Conservation (phyloP, 2,329 filamentous ascomycete genomes). For the Shiraia bambusicola region DNA sequence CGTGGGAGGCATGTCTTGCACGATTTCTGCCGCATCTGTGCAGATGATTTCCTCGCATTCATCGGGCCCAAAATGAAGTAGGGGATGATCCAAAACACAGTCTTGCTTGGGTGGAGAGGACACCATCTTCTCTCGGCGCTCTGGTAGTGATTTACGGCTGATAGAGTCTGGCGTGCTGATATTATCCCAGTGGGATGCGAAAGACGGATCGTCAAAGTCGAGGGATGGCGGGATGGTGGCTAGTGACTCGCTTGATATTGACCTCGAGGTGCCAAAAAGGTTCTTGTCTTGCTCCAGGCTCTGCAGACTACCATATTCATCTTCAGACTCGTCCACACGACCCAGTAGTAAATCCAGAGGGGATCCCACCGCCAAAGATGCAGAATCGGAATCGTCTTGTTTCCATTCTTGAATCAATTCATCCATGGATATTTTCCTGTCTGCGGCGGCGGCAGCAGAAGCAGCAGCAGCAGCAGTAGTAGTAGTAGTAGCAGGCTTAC, state of each 20-base stretch:
- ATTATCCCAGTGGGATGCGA: conserved; percentile 46
- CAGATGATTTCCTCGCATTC: conserved; percentile 38
- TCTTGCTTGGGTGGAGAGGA: conserved; percentile 55
- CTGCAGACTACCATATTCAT: conserved; percentile 43
- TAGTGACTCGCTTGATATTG: conserved; percentile 60
- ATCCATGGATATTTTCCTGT: conserved; percentile 55
- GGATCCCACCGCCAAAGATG: conserved; percentile 47
- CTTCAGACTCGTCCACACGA: conserved; percentile 51
- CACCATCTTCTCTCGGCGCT: conserved; percentile 50
- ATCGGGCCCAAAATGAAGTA: conserved; percentile 47
- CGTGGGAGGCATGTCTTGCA: conserved; percentile 23
- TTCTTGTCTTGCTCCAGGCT: conserved; percentile 50
- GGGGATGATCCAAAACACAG: conserved; percentile 59
- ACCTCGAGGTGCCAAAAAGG: conserved; percentile 44
- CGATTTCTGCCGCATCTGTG: conserved; percentile 30
- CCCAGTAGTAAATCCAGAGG: conserved; percentile 59
- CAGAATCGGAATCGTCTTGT: conserved; percentile 47
- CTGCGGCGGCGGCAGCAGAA: no score
- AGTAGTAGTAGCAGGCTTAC: conserved; percentile 43
- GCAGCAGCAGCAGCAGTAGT: no score
- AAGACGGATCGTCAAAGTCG: conserved; percentile 50
- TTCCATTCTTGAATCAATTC: conserved; percentile 59
- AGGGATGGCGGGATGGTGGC: conserved; percentile 51
- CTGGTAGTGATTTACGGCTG: conserved; percentile 26
- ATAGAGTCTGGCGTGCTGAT: conserved; percentile 39